Evolutionary conservation across 306 rosid genomes (phyloP).

Genomic region (Lathyrus aphaca): DNA sequence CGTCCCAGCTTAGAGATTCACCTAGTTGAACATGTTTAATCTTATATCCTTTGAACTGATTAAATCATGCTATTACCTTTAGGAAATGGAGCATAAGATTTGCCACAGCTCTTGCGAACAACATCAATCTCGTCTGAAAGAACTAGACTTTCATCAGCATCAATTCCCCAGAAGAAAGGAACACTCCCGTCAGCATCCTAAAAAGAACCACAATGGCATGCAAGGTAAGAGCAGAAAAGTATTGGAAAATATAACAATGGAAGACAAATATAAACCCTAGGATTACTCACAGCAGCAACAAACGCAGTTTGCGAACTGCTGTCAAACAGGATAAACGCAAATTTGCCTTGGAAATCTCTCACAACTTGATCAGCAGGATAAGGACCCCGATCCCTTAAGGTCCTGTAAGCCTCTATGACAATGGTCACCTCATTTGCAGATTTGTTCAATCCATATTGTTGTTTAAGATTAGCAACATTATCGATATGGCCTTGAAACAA

Average conservation of each 20-base stretch:
- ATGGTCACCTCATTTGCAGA: conserved; percentile 84
- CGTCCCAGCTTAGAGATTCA: no score
- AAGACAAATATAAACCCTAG: conserved; percentile 2
- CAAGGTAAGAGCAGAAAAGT: conserved; percentile 21
- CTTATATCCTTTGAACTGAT: no score
- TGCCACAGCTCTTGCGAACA: conserved; percentile 80
- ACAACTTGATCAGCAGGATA: conserved; percentile 93
- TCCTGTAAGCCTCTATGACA: conserved; percentile 87
- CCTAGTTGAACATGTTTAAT: not conserved
- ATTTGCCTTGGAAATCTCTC: conserved; percentile 94
- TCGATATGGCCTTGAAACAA: conserved; percentile 89
- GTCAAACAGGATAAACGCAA: conserved; percentile 78
- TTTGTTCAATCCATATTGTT: conserved; percentile 93
- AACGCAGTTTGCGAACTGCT: conserved; percentile 66
- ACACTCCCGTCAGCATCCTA: conserved; percentile 87
- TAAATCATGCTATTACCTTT: conserved; percentile 60
- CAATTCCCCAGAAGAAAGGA: conserved; percentile 95
- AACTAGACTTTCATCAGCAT: conserved; percentile 85
- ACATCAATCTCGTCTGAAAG: conserved; percentile 68
- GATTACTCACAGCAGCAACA: conserved; percentile 74
- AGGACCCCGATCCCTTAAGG: conserved; percentile 95
- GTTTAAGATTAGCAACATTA: conserved; percentile 81
- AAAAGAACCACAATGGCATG: conserved; percentile 12
- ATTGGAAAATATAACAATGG: conserved; percentile 12
- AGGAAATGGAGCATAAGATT: conserved; percentile 93